These are phyloP conservation scores for Brassica cretica DNA, from an alignment of 345 rosid species.

Conservation along the genomic window DNA sequence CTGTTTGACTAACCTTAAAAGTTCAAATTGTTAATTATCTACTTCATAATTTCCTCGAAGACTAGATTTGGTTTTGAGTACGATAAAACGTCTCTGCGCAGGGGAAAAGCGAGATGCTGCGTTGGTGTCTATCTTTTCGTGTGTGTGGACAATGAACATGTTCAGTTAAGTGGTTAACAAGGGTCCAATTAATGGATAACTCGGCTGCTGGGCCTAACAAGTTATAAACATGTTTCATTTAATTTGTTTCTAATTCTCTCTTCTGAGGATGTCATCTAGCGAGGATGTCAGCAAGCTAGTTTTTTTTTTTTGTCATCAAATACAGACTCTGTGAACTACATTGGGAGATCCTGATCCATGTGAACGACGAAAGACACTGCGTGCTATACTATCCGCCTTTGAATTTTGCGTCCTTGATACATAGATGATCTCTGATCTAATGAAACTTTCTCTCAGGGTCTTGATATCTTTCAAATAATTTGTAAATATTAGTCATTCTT, in stretches of 20 bases:
- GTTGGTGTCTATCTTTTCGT: constrained; percentile 10
- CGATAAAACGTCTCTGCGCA: not conserved
- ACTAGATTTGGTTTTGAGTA: not conserved
- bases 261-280: not conserved
- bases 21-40: not conserved
- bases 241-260: not conserved
- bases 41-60: not conserved
- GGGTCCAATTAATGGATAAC: not conserved
- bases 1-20: constrained; percentile 12
- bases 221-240: not conserved
- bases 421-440: too few relatives aligned
- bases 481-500: too few relatives aligned
- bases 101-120: not conserved
- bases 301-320: not conserved
- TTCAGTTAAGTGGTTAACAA: not conserved
- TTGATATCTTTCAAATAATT: too few relatives aligned
- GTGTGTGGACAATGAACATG: not conserved
- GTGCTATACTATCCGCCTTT: too few relatives aligned
- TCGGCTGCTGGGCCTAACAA: not conserved
- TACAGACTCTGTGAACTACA: too few relatives aligned
- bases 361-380: too few relatives aligned
- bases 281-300: not conserved
- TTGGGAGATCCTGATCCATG: too few relatives aligned
- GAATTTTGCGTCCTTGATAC: too few relatives aligned
- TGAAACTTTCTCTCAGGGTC: too few relatives aligned